These are phyloP conservation scores for Nematocida ausubeli DNA, from an alignment of 371 early-diverging fungal species.

Conservation along the genomic window DNA sequence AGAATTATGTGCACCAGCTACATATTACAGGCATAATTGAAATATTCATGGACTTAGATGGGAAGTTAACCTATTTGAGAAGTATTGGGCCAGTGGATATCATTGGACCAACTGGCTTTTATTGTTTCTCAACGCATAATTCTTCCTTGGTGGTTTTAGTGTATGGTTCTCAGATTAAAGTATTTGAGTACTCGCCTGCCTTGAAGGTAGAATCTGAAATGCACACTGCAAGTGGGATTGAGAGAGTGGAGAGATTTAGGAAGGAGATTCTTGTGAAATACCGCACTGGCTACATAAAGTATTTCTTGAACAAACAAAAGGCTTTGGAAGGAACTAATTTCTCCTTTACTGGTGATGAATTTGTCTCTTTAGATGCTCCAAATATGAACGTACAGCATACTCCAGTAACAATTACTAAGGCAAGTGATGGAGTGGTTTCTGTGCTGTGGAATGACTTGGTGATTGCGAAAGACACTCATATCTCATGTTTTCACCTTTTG, in stretches of 20 bases:
- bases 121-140: not conserved
- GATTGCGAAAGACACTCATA: not conserved
- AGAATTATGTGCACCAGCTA: constrained; percentile 11
- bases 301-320: not conserved
- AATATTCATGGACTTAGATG: not conserved
- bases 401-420: constrained; percentile 17
- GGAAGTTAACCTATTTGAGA: not conserved
- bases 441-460: not conserved
- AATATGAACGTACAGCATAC: constrained; percentile 6
- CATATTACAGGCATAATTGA: not conserved
- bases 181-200: not conserved
- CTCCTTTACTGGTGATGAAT: not conserved
- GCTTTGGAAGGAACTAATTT: not conserved
- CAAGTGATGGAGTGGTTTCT: not conserved
- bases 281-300: not conserved
- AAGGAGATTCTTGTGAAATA: constrained; percentile 4
- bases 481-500: constrained; percentile 8
- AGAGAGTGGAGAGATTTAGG: not conserved
- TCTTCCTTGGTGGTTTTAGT: constrained; percentile 5
- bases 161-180: not conserved
- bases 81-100: not conserved
- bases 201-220: not conserved
- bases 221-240: not conserved
- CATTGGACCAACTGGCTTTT: not conserved
- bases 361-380: not conserved